These are phyloP conservation scores for Tuber umbilicatum DNA, from an alignment of 495 filamentous ascomycete genomes.

Conservation along the genomic window DNA sequence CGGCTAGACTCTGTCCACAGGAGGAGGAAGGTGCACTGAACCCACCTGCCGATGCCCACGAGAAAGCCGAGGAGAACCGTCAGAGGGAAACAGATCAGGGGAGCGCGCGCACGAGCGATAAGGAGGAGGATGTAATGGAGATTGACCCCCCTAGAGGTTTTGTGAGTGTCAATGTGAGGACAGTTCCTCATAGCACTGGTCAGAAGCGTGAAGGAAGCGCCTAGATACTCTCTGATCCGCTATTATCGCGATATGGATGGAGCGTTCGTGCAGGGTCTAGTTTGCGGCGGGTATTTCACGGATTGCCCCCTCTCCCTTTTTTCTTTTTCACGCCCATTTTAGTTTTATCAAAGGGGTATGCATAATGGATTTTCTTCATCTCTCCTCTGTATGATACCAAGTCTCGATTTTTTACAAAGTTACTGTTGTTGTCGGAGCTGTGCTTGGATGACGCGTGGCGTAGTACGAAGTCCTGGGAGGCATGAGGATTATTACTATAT, in stretches of 20 bases:
- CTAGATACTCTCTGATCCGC: not conserved
- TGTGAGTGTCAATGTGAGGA: constrained; percentile 3
- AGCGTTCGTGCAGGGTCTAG: not conserved
- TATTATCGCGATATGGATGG: not conserved
- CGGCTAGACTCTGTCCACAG: not conserved
- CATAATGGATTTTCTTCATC: not conserved
- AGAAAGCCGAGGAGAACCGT: not conserved
- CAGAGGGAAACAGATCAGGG: not conserved
- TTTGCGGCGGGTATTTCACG: not conserved
- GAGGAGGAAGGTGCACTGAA: not conserved
- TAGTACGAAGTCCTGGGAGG: not conserved
- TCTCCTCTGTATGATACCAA: not conserved
- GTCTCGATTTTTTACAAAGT: not conserved
- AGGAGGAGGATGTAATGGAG: not conserved
- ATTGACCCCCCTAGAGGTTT: not conserved
- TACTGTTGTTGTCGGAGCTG: not conserved
- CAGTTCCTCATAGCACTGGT: not conserved
- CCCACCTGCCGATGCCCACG: not conserved
- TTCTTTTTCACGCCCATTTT: not conserved
- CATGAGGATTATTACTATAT: not conserved
- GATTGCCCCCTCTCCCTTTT: not conserved
- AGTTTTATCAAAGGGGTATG: not conserved
- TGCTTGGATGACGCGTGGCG: not conserved
- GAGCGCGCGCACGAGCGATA: not conserved
- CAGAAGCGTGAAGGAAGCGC: not conserved